These are phyloP conservation scores for Citrus hindsii DNA, from an alignment of 345 rosid genomes.

Conservation along the genomic window DNA sequence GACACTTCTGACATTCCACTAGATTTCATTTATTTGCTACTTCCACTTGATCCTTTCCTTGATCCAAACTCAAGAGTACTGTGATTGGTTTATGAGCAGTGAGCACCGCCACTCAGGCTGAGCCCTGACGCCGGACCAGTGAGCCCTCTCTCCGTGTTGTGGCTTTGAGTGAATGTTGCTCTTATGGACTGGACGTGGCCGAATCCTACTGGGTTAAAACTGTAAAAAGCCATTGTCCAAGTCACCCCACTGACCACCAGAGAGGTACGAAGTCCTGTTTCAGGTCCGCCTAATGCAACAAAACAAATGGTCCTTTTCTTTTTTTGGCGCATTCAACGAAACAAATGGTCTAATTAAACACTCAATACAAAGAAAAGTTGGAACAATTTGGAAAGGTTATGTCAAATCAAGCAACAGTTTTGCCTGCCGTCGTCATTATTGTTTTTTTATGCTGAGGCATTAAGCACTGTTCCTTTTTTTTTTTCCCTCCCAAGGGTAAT, in stretches of 20 bases:
- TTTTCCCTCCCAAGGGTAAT: not conserved
- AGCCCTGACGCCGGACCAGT: not conserved
- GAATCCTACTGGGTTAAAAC: slow-evolving; percentile 4
- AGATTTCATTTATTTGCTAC: slow-evolving; percentile 24
- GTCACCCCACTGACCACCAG: not conserved
- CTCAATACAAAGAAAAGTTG: slow-evolving; percentile 32
- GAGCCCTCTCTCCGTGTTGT: not conserved
- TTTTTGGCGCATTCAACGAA: not conserved
- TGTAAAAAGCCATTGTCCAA: not conserved
- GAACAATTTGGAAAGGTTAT: slow-evolving; percentile 17
- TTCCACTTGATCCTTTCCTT: slow-evolving; percentile 12
- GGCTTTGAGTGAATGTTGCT: slow-evolving; percentile 14
- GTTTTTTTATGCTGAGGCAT: too few species aligned
- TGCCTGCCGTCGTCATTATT: not conserved
- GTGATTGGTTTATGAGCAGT: slow-evolving; percentile 7
- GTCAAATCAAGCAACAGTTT: slow-evolving; percentile 24
- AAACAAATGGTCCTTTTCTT: slow-evolving; percentile 6
- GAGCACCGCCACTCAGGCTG: too few species aligned
- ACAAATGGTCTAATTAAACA: slow-evolving; percentile 29
- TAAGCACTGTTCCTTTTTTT: too few species aligned
- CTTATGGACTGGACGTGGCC: slow-evolving; percentile 1
- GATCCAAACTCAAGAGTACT: not conserved
- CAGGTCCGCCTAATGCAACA: slow-evolving; percentile 14
- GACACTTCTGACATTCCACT: slow-evolving; percentile 45
- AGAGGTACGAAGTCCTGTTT: not conserved